Evolutionary conservation across 2,329 filamentous ascomycete species (phyloP).

Genomic region (Alternaria gaisen): DNA sequence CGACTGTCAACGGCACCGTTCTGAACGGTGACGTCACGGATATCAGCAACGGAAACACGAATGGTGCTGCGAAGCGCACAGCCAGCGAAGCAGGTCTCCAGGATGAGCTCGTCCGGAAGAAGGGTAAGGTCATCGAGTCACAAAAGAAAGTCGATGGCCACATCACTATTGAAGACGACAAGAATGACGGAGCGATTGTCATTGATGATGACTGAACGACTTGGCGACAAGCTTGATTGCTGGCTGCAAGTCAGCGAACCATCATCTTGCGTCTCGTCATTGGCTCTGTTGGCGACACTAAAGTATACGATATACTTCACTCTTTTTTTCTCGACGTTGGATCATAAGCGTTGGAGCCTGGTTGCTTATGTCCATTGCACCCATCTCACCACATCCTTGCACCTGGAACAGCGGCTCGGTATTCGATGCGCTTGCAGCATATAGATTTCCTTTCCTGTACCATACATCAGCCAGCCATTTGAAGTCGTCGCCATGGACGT

Average conservation of each 20-base stretch:
- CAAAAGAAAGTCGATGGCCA: conserved; percentile 42
- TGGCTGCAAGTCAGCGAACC: neutral
- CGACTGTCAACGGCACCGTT: conserved; percentile 23
- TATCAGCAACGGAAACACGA: conserved; percentile 38
- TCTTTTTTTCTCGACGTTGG: neutral
- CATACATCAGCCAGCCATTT: conserved; percentile 20
- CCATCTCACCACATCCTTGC: neutral
- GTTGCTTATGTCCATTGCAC: neutral
- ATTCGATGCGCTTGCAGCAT: neutral
- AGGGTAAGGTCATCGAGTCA: conserved; percentile 51
- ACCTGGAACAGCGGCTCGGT: neutral
- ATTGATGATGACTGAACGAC: conserved; percentile 44
- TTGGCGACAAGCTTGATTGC: neutral
- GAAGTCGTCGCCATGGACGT: conserved; percentile 19
- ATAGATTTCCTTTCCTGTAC: conserved; percentile 21
- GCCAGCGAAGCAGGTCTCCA: conserved; percentile 54
- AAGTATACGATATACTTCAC: neutral
- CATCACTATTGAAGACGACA: conserved; percentile 46
- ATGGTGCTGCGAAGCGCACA: conserved; percentile 52
- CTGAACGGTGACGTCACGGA: neutral
- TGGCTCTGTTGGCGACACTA: neutral
- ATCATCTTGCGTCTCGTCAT: neutral
- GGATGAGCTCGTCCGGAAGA: conserved; percentile 49
- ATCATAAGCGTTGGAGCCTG: neutral
- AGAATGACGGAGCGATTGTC: conserved; percentile 47